Conservation (phyloP, 2,329 filamentous ascomycete species). For the Cordyceps farinosa region DNA sequence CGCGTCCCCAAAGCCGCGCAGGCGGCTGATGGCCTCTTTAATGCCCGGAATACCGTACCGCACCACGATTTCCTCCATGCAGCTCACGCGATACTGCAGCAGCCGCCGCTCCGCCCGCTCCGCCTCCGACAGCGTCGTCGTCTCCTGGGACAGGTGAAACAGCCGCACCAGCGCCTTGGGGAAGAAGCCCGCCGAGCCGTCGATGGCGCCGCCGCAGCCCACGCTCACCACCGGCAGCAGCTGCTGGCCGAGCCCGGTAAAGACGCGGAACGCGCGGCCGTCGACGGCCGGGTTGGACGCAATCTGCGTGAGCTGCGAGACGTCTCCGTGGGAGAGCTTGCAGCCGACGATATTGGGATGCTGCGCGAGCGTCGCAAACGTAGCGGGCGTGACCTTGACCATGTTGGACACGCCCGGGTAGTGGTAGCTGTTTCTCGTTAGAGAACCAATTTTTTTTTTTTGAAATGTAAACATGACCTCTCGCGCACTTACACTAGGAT, state of each 20-base stretch:
- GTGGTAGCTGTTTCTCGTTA: slow-evolving; percentile 46
- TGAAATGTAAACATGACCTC: no score
- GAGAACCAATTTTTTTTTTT: no score
- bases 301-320: slow-evolving; percentile 61
- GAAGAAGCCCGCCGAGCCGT: slow-evolving; percentile 60
- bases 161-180: slow-evolving; percentile 58
- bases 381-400: slow-evolving; percentile 54
- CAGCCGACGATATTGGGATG: slow-evolving; percentile 67
- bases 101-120: slow-evolving; percentile 48
- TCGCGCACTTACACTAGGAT: slow-evolving; percentile 51
- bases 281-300: slow-evolving; percentile 58
- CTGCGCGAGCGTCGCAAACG: slow-evolving; percentile 53
- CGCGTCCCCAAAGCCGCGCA: slow-evolving; percentile 56
- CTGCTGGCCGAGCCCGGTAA: slow-evolving; percentile 64
- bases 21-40: slow-evolving; percentile 58
- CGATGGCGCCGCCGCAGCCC: slow-evolving; percentile 58
- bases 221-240: slow-evolving; percentile 57
- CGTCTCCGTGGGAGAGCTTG: slow-evolving; percentile 66
- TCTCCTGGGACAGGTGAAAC: slow-evolving; percentile 42
- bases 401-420: slow-evolving; percentile 67
- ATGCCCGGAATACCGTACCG: slow-evolving; percentile 60
- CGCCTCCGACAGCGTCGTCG: slow-evolving; percentile 30
- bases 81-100: slow-evolving; percentile 59
- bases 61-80: slow-evolving; percentile 59
- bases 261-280: slow-evolving; percentile 51